Evolutionary conservation across 148 eudicot species (phyloP).

Genomic region (Vaccinium vitisidaea): DNA sequence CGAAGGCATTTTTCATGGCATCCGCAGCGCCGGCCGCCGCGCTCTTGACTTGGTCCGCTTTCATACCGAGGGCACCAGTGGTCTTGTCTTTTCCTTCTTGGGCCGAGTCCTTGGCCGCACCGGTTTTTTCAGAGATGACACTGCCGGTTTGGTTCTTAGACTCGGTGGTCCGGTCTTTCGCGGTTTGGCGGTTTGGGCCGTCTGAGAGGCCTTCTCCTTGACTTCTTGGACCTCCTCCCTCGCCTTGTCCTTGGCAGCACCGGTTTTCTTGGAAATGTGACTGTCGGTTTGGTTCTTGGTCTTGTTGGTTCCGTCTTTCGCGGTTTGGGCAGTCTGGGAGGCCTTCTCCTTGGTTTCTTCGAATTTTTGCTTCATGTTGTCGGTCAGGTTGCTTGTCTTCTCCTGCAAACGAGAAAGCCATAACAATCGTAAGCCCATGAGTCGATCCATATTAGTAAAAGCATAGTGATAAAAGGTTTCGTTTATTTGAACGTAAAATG

Average conservation of each 20-base stretch:
- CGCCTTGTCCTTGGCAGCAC: not conserved
- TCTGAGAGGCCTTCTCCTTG: conserved; percentile 24
- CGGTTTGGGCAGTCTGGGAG: not conserved
- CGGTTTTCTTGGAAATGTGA: not conserved
- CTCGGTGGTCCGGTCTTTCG: not conserved
- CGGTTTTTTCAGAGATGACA: too few relatives aligned
- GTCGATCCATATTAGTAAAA: too few relatives aligned
- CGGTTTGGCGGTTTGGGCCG: conserved; percentile 18
- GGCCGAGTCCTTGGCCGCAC: conserved; percentile 43
- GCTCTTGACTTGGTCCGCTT: conserved; percentile 44
- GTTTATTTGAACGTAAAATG: too few relatives aligned
- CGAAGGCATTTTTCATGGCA: conserved; percentile 60
- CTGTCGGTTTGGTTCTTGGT: conserved; percentile 6
- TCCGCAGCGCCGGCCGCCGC: conserved; percentile 24
- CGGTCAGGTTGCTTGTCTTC: conserved; percentile 56
- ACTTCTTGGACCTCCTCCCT: conserved; percentile 14
- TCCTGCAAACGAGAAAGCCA: conserved; percentile 27
- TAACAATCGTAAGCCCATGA: too few relatives aligned
- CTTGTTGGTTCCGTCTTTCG: not conserved
- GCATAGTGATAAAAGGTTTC: too few relatives aligned
- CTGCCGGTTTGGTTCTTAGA: too few relatives aligned
- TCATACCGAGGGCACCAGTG: conserved; percentile 43
- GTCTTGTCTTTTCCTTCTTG: conserved; percentile 61
- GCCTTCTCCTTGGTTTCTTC: conserved; percentile 38
- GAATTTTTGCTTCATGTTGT: conserved; percentile 46